Base-by-base conservation (phyloP, 2,329 filamentous ascomycete genomes). In the Trichoderma harzianum region DNA sequence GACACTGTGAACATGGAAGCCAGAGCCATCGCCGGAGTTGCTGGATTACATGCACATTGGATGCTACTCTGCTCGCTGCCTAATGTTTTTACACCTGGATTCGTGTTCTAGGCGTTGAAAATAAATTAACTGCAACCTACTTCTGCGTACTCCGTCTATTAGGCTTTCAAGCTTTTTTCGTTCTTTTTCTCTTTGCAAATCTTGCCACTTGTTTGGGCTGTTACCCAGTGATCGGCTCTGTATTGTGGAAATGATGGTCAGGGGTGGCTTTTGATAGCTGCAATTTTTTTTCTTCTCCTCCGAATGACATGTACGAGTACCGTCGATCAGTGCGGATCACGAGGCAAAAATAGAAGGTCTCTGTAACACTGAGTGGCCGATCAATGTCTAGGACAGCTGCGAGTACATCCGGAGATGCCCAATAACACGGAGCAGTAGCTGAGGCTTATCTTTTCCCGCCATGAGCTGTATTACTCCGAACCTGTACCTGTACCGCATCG, bases 221-320 rank as follows among this genome's bases (percentile, higher is more conserved):
- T 18, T 61, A 51, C 36, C n/a, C 39, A 69, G 67, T 62, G 67
- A 69, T 69, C 67, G 57, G 67, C 67, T 61, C 21, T 53, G 67
- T 8, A 14, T 36, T 53, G 57, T 69, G 67, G 67, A 69, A 69
- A 69, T 69, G 67, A 69, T 69, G 58, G 57, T 62, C 67, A 69
- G 67, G 67, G 67, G 67, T 39, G 51, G 14, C 30, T 53, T 32
- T 53, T 51, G 67, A 53, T 62, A 14, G 55, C 55, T 26, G 14
- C 21, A 14, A 58, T 64, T 53, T 53, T 53, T 36, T 18, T 21
- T 30, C 34, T 36, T 32, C 39, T 64, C 39, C n/a, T 1, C 24
- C 10, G 57, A 61, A 28, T 30, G 57, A 26, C 21, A 28, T 14
- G 30, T 61, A 21, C 36, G 26, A 62, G 55, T 61, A 43, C 67